Evolutionary conservation across 1,284 basidiomycete genomes (phyloP).

Genomic region (Cryptococcus amylolentus): DNA sequence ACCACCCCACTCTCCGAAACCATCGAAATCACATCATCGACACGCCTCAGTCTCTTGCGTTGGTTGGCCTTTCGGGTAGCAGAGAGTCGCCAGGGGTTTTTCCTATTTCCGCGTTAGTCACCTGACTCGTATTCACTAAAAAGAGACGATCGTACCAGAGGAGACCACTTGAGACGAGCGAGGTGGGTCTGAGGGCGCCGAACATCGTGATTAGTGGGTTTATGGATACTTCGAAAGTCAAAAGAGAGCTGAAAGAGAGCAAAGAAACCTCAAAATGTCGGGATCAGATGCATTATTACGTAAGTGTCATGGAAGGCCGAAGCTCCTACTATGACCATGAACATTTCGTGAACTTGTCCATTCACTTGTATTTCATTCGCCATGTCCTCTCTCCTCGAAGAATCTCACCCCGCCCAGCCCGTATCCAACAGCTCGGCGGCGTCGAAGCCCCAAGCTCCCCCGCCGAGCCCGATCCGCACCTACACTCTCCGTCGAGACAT

Average conservation of each 20-base stretch:
- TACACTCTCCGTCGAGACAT: conserved; percentile 55
- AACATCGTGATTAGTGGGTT: conserved; percentile 23
- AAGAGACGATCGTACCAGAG: conserved; percentile 28
- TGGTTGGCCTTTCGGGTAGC: conserved; percentile 86
- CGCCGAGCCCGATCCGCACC: conserved; percentile 28
- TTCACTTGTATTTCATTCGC: background rate
- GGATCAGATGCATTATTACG: background rate
- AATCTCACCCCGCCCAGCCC: conserved; percentile 17
- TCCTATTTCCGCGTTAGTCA: conserved; percentile 58
- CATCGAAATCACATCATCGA: conserved; percentile 88
- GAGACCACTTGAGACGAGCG: conserved; percentile 30
- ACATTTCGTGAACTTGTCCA: background rate
- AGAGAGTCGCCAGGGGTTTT: conserved; percentile 89
- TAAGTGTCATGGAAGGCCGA: too few species aligned
- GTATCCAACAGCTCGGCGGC: conserved; percentile 2
- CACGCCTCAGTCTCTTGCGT: conserved; percentile 79
- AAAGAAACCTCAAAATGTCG: background rate
- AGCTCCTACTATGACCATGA: too few species aligned
- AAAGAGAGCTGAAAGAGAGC: background rate
- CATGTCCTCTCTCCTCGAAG: conserved; percentile 38
- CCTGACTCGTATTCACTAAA: background rate
- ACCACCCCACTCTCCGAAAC: conserved; percentile 75
- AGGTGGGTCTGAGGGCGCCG: conserved; percentile 32
- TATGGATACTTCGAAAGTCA: background rate
- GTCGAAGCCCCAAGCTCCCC: background rate